These are phyloP conservation scores for Prunella vulgaris DNA, from an alignment of 257 asterid genomes.

Conservation along the genomic window DNA sequence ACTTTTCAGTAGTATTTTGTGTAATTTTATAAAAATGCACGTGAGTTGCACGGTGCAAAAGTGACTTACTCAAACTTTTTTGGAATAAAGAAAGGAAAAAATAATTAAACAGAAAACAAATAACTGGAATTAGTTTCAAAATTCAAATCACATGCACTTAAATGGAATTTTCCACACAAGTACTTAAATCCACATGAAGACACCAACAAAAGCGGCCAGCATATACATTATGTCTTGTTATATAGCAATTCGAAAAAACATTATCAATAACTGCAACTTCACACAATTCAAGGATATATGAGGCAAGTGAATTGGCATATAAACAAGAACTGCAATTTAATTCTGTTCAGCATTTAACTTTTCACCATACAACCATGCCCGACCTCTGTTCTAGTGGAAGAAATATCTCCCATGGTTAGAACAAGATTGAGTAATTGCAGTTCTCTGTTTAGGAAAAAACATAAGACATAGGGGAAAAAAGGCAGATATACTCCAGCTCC, in stretches of 20 bases:
- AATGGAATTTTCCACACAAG: too few relatives aligned
- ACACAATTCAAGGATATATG: neutral
- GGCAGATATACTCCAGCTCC: neutral
- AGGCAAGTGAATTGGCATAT: neutral
- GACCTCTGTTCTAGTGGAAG: neutral
- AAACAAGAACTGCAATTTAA: neutral
- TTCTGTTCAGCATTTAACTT: neutral
- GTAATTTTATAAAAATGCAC: too few relatives aligned
- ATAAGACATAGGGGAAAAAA: neutral
- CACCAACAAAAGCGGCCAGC: neutral
- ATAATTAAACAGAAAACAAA: neutral
- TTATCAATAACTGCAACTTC: neutral
- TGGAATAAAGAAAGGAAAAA: neutral
- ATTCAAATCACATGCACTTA: neutral
- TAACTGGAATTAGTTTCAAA: neutral
- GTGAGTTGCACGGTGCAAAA: too few relatives aligned
- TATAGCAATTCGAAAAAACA: neutral
- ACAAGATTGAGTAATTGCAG: neutral
- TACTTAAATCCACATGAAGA: neutral
- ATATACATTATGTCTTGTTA: neutral
- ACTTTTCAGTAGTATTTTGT: too few relatives aligned
- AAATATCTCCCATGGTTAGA: neutral
- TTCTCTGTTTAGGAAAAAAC: neutral
- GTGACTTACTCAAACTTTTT: too few relatives aligned
- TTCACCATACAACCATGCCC: neutral